A percentile compares a stretch with the other conserved stretches of the same genome.
phyloP scores from a whole-genome alignment of 2,329 filamentous ascomycete genomes.

The Periconia macrospinosa region DNA sequence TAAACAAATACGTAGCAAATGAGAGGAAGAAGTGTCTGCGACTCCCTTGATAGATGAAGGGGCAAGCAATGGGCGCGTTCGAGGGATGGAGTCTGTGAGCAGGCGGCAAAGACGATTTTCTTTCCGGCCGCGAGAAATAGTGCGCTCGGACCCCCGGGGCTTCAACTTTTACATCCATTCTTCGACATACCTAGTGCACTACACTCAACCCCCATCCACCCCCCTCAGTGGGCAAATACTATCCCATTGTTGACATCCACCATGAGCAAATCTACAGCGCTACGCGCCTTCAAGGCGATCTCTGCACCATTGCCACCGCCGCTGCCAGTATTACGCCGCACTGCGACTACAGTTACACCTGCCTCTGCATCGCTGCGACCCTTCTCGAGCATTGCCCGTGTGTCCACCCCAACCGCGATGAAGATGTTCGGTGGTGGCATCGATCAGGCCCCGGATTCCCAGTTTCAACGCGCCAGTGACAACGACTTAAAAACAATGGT shows the following conservation, averaged over 20 bases:
- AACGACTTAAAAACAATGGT: constrained; percentile 20
- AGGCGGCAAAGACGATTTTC: constrained; percentile 20
- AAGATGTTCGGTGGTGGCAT: constrained; percentile 5
- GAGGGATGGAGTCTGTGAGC: constrained; percentile 23
- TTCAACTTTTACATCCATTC: constrained; percentile 20
- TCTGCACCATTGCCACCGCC: constrained; percentile 35
- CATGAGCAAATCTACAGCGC: constrained; percentile 28
- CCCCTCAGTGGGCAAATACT: constrained; percentile 3
- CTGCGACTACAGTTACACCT: constrained; percentile 18
- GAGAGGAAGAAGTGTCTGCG: background rate
- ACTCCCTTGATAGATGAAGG: constrained; percentile 6
- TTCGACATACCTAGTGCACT: too few relatives aligned
- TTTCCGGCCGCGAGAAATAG: too few relatives aligned
- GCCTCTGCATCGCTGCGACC: constrained; percentile 25
- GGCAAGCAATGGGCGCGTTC: constrained; percentile 15
- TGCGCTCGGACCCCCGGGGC: constrained; percentile 23
- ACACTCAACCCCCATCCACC: background rate
- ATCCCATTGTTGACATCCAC: constrained; percentile 8
- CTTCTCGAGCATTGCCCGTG: constrained; percentile 36
- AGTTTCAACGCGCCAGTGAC: constrained; percentile 17
- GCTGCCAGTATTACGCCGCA: constrained; percentile 34
- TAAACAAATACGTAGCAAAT: background rate
- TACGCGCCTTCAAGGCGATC: constrained; percentile 22
- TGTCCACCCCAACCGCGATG: constrained; percentile 13
- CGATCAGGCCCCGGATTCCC: constrained; percentile 16